A percentile compares a stretch with the other conserved stretches of the same genome.
Evolutionary conservation across 768 basidiomycete genomes (phyloP).

Genomic region (Leccinum boreale): DNA sequence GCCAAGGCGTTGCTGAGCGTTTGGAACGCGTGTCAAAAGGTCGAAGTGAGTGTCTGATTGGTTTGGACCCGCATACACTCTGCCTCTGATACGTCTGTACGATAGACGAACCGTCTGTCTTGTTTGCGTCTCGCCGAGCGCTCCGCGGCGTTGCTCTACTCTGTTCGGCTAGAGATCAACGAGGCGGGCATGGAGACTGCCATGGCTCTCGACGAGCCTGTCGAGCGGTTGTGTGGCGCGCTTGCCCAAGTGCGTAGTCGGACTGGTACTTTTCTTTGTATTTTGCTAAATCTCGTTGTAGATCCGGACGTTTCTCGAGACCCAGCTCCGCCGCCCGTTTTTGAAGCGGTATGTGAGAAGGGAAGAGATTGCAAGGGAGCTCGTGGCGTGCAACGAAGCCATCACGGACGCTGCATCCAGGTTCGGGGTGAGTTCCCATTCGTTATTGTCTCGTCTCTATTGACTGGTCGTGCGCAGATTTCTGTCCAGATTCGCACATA

Average conservation of each 20-base stretch:
- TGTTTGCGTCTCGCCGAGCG: conserved; percentile 72
- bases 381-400: conserved; percentile 48
- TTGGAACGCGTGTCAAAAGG: conserved; percentile 60
- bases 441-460: background rate
- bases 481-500: conserved; percentile 54
- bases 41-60: conserved; percentile 48
- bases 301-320: conserved; percentile 53
- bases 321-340: conserved; percentile 66
- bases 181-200: conserved; percentile 54
- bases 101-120: conserved; percentile 61
- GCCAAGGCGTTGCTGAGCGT: conserved; percentile 53
- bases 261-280: no score
- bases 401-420: conserved; percentile 44
- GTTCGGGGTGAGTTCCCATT: conserved; percentile 20
- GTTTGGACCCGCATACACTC: background rate
- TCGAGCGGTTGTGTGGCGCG: conserved; percentile 30
- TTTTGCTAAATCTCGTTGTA: conserved; percentile 14
- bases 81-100: background rate
- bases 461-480: conserved; percentile 26
- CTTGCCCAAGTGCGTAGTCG: conserved; percentile 43
- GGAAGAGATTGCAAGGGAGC: conserved; percentile 58
- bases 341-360: conserved; percentile 75
- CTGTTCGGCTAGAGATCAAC: conserved; percentile 57
- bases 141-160: conserved; percentile 65
- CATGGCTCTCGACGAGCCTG: conserved; percentile 47